Evolutionary conservation across 768 basidiomycete species (phyloP).

Genomic region (Amanita rubescens): DNA sequence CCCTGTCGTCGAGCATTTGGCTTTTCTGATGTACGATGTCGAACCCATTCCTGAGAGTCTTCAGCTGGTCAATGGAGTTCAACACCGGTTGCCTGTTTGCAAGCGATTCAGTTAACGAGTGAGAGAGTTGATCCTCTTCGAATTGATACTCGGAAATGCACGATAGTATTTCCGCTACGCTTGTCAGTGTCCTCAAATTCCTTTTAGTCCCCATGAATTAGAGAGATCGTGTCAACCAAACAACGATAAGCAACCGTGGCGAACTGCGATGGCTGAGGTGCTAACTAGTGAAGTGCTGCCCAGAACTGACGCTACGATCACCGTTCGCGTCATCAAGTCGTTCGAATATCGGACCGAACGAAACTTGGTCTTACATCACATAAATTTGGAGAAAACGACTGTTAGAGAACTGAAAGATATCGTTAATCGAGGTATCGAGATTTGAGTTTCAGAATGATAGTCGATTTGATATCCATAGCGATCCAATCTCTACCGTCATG

Average conservation of each 20-base stretch:
- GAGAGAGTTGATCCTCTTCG: conserved; percentile 1
- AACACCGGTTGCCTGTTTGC: conserved; percentile 61
- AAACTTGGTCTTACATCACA: conserved; percentile 72
- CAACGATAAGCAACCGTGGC: too few species aligned
- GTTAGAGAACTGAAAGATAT: conserved; percentile 72
- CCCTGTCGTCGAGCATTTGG: conserved; percentile 43
- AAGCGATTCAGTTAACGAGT: conserved; percentile 60
- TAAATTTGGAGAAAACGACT: conserved; percentile 76
- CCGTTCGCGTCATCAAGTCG: conserved; percentile 90
- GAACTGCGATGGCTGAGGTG: conserved; percentile 22
- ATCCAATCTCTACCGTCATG: conserved; percentile 70
- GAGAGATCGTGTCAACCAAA: too few species aligned
- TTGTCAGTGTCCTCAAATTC: conserved; percentile 43
- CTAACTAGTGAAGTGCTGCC: conserved; percentile 64
- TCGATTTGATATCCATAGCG: conserved; percentile 32
- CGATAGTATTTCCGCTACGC: conserved; percentile 63
- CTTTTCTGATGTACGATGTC: conserved; percentile 59
- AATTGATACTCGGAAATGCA: conserved; percentile 69
- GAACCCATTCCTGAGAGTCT: conserved; percentile 52
- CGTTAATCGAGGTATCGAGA: conserved; percentile 50
- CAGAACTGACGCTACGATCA: conserved; percentile 73
- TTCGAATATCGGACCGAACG: conserved; percentile 90
- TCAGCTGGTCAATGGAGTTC: conserved; percentile 52
- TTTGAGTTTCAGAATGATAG: background rate
- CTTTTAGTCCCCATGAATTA: background rate